Evolutionary conservation across 148 eudicot species (phyloP).

Genomic region (Euryodendron excelsum): DNA sequence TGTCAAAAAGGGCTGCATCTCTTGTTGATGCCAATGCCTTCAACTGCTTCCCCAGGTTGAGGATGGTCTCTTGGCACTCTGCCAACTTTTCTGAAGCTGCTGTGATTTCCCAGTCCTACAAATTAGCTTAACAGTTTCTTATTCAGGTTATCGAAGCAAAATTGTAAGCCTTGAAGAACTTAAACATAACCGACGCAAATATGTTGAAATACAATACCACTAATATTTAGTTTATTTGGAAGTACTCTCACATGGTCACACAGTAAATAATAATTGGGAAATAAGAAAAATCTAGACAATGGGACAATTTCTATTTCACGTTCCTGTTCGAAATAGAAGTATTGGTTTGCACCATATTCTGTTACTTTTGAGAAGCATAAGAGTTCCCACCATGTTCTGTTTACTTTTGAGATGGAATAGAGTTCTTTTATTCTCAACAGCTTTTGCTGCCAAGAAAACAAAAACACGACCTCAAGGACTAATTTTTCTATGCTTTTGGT

Average conservation of each 20-base stretch:
- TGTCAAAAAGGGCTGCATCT: conserved; percentile 42
- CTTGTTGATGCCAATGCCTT: conserved; percentile 60
- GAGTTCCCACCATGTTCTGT: too few species aligned
- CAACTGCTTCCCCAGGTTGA: conserved; percentile 75
- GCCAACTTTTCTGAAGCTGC: conserved; percentile 87
- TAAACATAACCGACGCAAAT: not conserved
- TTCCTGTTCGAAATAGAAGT: not conserved
- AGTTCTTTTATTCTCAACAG: too few species aligned
- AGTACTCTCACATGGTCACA: not conserved
- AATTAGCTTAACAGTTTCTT: not conserved
- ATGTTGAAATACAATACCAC: not conserved
- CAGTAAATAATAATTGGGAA: not conserved
- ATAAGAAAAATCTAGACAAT: not conserved
- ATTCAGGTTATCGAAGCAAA: not conserved
- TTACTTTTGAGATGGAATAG: too few species aligned
- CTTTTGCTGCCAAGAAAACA: too few species aligned
- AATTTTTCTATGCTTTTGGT: too few species aligned
- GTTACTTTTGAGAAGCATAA: too few species aligned
- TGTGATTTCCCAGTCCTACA: conserved; percentile 66
- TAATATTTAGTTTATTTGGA: not conserved
- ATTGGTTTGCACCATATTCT: too few species aligned
- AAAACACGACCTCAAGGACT: too few species aligned
- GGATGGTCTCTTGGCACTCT: conserved; percentile 85
- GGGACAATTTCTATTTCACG: not conserved
- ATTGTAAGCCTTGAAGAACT: not conserved